These are phyloP conservation scores for Geotrichum australiense DNA, from an alignment of 1,139 yeast species.

Conservation along the genomic window DNA sequence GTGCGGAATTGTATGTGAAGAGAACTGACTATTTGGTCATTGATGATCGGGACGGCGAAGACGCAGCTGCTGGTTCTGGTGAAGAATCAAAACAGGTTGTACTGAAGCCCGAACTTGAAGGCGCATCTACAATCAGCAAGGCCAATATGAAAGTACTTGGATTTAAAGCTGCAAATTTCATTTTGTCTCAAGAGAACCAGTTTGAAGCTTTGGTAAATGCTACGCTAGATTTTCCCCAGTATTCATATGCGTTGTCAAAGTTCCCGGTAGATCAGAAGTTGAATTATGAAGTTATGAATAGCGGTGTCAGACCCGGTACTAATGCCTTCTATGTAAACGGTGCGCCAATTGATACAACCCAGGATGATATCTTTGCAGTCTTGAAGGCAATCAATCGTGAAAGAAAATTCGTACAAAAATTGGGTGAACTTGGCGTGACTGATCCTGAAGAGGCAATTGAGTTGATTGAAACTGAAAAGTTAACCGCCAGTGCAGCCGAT, in stretches of 20 bases:
- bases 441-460: slow-evolving; percentile 19
- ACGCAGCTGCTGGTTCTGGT: slow-evolving; percentile 17
- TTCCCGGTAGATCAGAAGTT: slow-evolving; percentile 22
- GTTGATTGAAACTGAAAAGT: slow-evolving; percentile 10
- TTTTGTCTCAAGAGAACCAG: slow-evolving; percentile 27
- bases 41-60: slow-evolving; percentile 46
- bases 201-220: slow-evolving; percentile 31
- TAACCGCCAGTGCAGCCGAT: slow-evolving; percentile 17
- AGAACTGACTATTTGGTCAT: slow-evolving; percentile 57
- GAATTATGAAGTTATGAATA: slow-evolving; percentile 23
- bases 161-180: slow-evolving; percentile 29
- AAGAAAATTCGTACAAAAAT: slow-evolving; percentile 22
- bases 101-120: slow-evolving; percentile 20
- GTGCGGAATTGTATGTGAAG: slow-evolving; percentile 54
- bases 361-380: slow-evolving; percentile 29
- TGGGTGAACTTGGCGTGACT: slow-evolving; percentile 22
- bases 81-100: slow-evolving; percentile 20
- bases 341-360: slow-evolving; percentile 25
- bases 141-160: slow-evolving; percentile 31
- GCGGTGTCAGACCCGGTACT: slow-evolving; percentile 29
- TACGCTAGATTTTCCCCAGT: slow-evolving; percentile 33
- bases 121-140: slow-evolving; percentile 24
- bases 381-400: slow-evolving; percentile 32
- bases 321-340: slow-evolving; percentile 37
- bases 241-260: slow-evolving; percentile 25